Base-by-base conservation (phyloP, 2,329 filamentous ascomycete species). In the Xylariaceae sp. region DNA sequence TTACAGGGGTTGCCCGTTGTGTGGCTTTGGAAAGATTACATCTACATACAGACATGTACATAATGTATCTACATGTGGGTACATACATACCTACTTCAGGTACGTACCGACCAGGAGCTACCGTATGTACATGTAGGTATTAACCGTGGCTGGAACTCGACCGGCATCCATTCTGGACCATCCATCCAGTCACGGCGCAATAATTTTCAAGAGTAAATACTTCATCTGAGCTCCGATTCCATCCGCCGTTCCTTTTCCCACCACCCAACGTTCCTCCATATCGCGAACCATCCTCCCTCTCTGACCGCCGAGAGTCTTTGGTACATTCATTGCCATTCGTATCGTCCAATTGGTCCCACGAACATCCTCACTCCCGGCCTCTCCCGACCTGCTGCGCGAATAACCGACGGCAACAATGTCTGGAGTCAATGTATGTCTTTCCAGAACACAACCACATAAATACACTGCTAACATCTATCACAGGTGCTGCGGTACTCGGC, bases 401-500 rank as follows among this genome's bases (percentile, higher is more conserved):
- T 67, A 72, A 62, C 60, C 12, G 16, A 22, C 42, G 14, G 35
- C 29, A 21, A 34, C 70, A 73, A 85, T 85, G 81, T 78, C 80
- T 70, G 81, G 81, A 75, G 79, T 83, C 67, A 85, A 85, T 70
- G 82, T 85, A 72, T 55, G 74, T 75, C 55, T n/a, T 34, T 22
- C 20, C 32, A 22, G 37, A 37, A 17, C 11, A 25, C 27, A 23
- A 32, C 37, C 35, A 22, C 22, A 42, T 36, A 36, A 8, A 19
- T 36, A 12, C 17, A 33, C 12, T 22, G 44, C 45, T 58, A 37
- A 54, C 49, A 27, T 53, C 48, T 35, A 44, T 11, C 61, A 42
- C 70, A 98, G 93, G 92, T 98, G 71, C 82, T 97, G 71, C 91
- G 93, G 74, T 98, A 92, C 80, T 92, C 90, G 66, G 91, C 91